Evolutionary conservation across 345 rosid species (phyloP).

Genomic region (Pistacia atlantica): DNA sequence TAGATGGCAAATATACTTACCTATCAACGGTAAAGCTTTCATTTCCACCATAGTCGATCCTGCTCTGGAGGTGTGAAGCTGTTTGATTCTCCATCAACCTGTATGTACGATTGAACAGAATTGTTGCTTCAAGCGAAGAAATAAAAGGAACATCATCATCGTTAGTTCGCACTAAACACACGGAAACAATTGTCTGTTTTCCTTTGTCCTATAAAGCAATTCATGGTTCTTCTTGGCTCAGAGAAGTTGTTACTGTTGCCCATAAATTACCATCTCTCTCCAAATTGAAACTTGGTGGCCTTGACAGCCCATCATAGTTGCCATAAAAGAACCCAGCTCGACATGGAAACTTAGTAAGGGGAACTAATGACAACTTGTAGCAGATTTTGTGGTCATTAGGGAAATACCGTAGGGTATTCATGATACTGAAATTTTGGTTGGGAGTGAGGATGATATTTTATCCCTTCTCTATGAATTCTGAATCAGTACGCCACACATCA

Average conservation of each 20-base stretch:
- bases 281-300: conserved; percentile 26
- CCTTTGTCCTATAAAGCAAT: too few species aligned
- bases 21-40: too few species aligned
- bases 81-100: too few species aligned
- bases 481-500: conserved; percentile 11
- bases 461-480: conserved; percentile 12
- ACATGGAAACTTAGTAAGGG: not conserved
- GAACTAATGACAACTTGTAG: not conserved
- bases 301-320: conserved; percentile 27
- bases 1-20: too few species aligned
- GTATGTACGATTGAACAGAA: too few species aligned
- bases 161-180: too few species aligned
- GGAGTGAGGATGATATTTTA: not conserved
- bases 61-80: too few species aligned
- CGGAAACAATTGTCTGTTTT: too few species aligned
- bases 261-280: conserved; percentile 30
- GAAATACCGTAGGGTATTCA: conserved; percentile 12
- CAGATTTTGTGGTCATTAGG: conserved; percentile 14
- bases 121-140: too few species aligned
- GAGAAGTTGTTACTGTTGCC: conserved; percentile 25
- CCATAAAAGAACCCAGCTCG: conserved; percentile 28
- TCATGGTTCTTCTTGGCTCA: conserved; percentile 9
- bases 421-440: not conserved
- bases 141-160: too few species aligned
- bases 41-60: too few species aligned